Base-by-base conservation (phyloP, 768 basidiomycete genomes). In the Boletus huronensis region DNA sequence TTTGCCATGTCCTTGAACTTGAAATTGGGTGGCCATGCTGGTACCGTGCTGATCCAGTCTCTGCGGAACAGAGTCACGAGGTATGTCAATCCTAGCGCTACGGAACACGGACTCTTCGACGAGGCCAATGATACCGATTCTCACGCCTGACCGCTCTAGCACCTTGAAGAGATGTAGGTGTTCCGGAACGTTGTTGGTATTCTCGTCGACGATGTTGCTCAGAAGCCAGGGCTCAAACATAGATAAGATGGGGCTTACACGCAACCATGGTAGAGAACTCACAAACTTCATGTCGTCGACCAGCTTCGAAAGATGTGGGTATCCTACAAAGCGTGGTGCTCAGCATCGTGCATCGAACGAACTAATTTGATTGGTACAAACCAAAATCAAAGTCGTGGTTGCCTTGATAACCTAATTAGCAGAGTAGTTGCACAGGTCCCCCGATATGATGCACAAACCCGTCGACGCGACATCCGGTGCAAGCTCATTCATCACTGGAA, bases 321-420 rank as follows among this genome's bases (percentile, higher is more conserved):
- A 87, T 41, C 84, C 83, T 84, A 43, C 6, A 25, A 35, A 13
- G 52, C n/a, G 43, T 51, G 17, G 8, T 16, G 17, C 2, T 59
- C 32, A 58, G 39, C 13, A 45, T 10, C 17, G n/a, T 5, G 21
- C 21, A 56, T 38, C 48, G 25, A 21, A 50, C 9, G 11, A 48
- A 49, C 25, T 0, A 23, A 48, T n/a, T n/a, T n/a, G n/a, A 36
- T 11, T 8, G 17, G 23, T 55, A 39, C 73, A 45, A 53, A 87
- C 88, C 89, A 60, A 89, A 91, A 70, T 95, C 93, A 69, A 94
- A 94, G 61, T 95, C 93, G 59, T 97, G 93, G 66, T 97, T 95
- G 5, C 93, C 90, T 91, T 55, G 14, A 50, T 34, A 34, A 42
- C 14, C n/a, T 25, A 14, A 44, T 65, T 16, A 70, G 55, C 44